These are phyloP conservation scores for Coccinonectria pachysandricola DNA, from an alignment of 2,329 filamentous ascomycete species.

Conservation along the genomic window DNA sequence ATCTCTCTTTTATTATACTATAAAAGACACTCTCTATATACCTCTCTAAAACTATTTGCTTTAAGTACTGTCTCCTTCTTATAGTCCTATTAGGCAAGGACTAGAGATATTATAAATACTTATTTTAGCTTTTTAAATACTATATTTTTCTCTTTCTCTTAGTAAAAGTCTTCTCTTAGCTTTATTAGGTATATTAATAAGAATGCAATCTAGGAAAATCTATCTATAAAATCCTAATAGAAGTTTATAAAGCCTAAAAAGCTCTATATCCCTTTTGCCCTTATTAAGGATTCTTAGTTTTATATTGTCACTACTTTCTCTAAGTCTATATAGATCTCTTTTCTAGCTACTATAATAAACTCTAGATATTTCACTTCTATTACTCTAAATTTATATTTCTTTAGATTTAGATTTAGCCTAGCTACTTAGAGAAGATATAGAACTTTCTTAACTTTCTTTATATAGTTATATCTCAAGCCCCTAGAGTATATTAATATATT, in stretches of 20 bases:
- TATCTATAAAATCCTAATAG: conserved; percentile 7
- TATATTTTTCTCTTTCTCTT: no score
- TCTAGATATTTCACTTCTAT: conserved; percentile 2
- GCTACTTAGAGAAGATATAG: neutral
- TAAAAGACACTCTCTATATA: no score
- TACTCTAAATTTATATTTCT: conserved; percentile 1
- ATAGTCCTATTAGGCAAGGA: no score
- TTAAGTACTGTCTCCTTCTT: no score
- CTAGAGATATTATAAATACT: no score
- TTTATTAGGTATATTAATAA: conserved; percentile 1
- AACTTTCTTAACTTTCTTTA: neutral
- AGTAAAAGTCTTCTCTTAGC: no score
- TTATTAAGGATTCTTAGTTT: neutral
- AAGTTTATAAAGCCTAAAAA: conserved; percentile 8
- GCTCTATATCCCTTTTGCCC: neutral
- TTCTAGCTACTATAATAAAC: conserved; percentile 3
- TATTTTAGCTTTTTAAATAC: no score
- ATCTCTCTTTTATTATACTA: conserved; percentile 2
- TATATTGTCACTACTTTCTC: conserved; percentile 1
- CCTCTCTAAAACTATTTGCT: no score
- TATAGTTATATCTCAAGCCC: neutral
- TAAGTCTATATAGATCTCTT: neutral
- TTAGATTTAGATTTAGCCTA: neutral
- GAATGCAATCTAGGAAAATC: conserved; percentile 3
- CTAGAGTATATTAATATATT: neutral